A percentile compares a stretch with the other conserved stretches of the same genome.
These are phyloP conservation scores for Claviceps monticola DNA, from an alignment of 2,329 filamentous ascomycete species.

Conservation along the genomic window DNA sequence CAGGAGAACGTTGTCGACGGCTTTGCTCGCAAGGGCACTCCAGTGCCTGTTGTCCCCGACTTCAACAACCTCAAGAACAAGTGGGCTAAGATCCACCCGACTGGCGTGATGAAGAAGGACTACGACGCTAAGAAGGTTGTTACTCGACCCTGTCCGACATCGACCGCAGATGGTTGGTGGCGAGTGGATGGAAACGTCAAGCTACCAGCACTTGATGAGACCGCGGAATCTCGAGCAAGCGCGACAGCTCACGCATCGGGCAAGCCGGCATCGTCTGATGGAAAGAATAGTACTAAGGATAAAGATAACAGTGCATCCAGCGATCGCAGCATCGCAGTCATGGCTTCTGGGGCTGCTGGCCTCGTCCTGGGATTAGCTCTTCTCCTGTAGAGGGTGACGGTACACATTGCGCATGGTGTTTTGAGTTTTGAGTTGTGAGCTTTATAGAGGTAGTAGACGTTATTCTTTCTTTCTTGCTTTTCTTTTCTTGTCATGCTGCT, in stretches of 20 bases:
- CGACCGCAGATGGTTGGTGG: slow-evolving; percentile 67
- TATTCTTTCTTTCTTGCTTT: neutral
- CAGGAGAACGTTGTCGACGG: slow-evolving; percentile 48
- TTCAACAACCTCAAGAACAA: slow-evolving; percentile 63
- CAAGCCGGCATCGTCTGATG: neutral
- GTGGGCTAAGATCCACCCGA: slow-evolving; percentile 60
- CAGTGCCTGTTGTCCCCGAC: slow-evolving; percentile 59
- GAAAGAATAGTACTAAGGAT: slow-evolving; percentile 4
- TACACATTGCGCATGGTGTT: neutral
- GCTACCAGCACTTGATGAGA: slow-evolving; percentile 55
- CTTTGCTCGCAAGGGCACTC: slow-evolving; percentile 57
- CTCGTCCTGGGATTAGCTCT: slow-evolving; percentile 17
- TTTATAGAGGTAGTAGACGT: neutral
- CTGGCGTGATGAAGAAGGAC: slow-evolving; percentile 49
- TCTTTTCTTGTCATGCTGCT: neutral
- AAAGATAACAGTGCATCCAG: slow-evolving; percentile 10
- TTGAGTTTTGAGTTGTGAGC: neutral
- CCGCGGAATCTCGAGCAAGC: slow-evolving; percentile 14
- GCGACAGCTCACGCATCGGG: slow-evolving; percentile 7
- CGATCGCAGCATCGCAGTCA: slow-evolving; percentile 15
- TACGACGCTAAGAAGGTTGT: slow-evolving; percentile 50
- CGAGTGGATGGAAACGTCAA: slow-evolving; percentile 53
- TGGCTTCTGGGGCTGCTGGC: slow-evolving; percentile 15
- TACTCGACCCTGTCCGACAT: slow-evolving; percentile 55
- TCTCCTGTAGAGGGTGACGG: neutral